A percentile compares a stretch with the other conserved stretches of the same genome.
Evolutionary conservation across 768 basidiomycete species (phyloP).

Genomic region (Naganishia vaughanmartiniae): DNA sequence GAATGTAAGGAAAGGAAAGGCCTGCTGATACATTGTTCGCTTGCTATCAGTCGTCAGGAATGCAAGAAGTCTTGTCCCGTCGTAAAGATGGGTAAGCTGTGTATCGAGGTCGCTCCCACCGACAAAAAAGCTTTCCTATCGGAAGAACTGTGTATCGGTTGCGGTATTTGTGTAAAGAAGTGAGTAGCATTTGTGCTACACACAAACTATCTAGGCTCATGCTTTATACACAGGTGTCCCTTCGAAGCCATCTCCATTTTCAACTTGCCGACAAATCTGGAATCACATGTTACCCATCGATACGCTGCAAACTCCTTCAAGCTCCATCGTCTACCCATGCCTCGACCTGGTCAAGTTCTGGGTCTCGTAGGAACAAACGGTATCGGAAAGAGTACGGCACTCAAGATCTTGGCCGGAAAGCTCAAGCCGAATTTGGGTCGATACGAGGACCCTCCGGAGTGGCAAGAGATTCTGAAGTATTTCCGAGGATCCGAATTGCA

Average conservation of each 20-base stretch:
- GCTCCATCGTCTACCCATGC: conserved; percentile 93
- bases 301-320: conserved; percentile 99
- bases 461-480: conserved; percentile 97
- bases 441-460: conserved; percentile 97
- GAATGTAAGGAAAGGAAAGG: background rate
- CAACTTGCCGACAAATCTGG: conserved; percentile 95
- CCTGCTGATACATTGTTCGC: conserved; percentile 9
- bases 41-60: conserved; percentile 65
- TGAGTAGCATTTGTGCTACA: conserved; percentile 54
- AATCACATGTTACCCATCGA: conserved; percentile 93
- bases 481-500: conserved; percentile 98
- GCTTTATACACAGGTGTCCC: conserved; percentile 67
- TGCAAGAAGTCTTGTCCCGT: conserved; percentile 99
- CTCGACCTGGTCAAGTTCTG: conserved; percentile 95
- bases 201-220: background rate
- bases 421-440: conserved; percentile 70
- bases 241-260: conserved; percentile 99
- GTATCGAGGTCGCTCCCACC: conserved; percentile 92
- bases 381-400: conserved; percentile 97
- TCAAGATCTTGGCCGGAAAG: conserved; percentile 95
- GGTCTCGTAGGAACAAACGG: conserved; percentile 98
- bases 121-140: conserved; percentile 99
- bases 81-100: conserved; percentile 97
- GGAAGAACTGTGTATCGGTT: conserved; percentile 97
- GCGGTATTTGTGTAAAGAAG: conserved; percentile 99